A percentile compares a stretch with the other conserved stretches of the same genome.
Conservation (phyloP, 2,329 filamentous ascomycete species). For the Colletotrichum phormii region DNA sequence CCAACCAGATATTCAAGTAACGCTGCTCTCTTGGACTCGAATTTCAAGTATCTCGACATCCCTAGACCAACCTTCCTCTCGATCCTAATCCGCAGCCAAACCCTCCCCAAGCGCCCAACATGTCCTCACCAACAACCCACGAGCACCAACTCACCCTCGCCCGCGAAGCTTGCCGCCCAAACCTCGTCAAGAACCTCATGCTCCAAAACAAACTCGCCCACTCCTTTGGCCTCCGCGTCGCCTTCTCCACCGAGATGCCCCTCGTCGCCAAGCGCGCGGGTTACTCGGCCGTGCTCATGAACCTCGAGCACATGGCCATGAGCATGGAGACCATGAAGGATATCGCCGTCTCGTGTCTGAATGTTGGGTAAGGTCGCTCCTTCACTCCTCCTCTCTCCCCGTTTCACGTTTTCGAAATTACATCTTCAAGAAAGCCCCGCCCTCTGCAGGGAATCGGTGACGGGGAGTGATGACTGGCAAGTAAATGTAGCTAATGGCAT, state of each 20-base stretch:
- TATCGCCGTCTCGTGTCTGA: conserved; percentile 16
- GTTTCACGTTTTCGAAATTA: too few species aligned
- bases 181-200: conserved; percentile 23
- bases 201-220: conserved; percentile 11
- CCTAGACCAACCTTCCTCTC: background rate
- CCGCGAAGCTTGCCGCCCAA: conserved; percentile 13
- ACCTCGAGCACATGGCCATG: conserved; percentile 26
- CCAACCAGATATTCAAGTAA: background rate
- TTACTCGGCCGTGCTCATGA: conserved; percentile 23
- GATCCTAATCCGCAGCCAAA: too few species aligned
- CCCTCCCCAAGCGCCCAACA: background rate
- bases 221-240: conserved; percentile 26
- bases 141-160: conserved; percentile 15
- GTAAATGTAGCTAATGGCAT: too few species aligned
- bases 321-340: conserved; percentile 30
- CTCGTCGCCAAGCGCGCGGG: conserved; percentile 23
- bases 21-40: background rate
- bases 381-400: too few species aligned
- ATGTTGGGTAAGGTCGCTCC: background rate
- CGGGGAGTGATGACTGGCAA: too few species aligned
- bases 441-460: too few species aligned
- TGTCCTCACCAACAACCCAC: background rate
- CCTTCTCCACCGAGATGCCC: conserved; percentile 30
- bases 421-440: too few species aligned
- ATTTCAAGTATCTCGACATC: background rate